phyloP scores from a whole-genome alignment of 768 basidiomycete genomes.

The Suillus variegatus region DNA sequence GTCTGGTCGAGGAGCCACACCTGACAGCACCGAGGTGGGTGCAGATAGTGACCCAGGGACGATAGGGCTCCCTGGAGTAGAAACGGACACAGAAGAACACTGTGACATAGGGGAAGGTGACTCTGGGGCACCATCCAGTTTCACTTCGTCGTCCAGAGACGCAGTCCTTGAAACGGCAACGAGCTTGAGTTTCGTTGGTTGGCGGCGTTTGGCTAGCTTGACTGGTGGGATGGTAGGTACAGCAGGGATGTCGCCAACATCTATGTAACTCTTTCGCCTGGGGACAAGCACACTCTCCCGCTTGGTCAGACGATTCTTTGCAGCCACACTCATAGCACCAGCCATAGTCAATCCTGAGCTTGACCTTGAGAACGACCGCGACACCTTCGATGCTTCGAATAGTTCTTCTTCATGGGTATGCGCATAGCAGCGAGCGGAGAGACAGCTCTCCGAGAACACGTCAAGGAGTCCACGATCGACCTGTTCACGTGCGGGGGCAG shows the following conservation, averaged over 20 bases:
- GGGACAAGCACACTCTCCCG: slow-evolving; percentile 73
- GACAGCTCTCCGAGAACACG: slow-evolving; percentile 74
- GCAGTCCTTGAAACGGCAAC: slow-evolving; percentile 20
- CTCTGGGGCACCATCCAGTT: slow-evolving; percentile 22
- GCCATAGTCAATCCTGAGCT: slow-evolving; percentile 62
- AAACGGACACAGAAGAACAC: slow-evolving; percentile 35
- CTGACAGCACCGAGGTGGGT: slow-evolving; percentile 14
- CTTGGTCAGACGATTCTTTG: slow-evolving; percentile 56
- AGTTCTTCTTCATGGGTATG: slow-evolving; percentile 62
- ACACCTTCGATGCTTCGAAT: slow-evolving; percentile 53
- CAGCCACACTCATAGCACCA: slow-evolving; percentile 53
- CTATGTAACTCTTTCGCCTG: slow-evolving; percentile 53
- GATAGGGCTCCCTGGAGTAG: slow-evolving; percentile 25
- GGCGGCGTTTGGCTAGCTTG: slow-evolving; percentile 22
- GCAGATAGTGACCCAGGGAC: slow-evolving; percentile 18
- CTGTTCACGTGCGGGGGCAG: slow-evolving; percentile 61
- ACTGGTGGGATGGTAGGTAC: neutral
- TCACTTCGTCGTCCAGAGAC: slow-evolving; percentile 24
- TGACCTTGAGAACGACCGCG: slow-evolving; percentile 51
- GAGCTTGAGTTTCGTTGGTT: slow-evolving; percentile 32
- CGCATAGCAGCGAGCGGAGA: slow-evolving; percentile 68
- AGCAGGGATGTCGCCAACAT: slow-evolving; percentile 12
- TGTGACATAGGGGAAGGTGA: slow-evolving; percentile 43
- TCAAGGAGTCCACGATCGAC: slow-evolving; percentile 82
- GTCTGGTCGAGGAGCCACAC: slow-evolving; percentile 28